Base-by-base conservation (phyloP, 2,329 filamentous ascomycete genomes). In the Cylindrodendrum hubeiense region DNA sequence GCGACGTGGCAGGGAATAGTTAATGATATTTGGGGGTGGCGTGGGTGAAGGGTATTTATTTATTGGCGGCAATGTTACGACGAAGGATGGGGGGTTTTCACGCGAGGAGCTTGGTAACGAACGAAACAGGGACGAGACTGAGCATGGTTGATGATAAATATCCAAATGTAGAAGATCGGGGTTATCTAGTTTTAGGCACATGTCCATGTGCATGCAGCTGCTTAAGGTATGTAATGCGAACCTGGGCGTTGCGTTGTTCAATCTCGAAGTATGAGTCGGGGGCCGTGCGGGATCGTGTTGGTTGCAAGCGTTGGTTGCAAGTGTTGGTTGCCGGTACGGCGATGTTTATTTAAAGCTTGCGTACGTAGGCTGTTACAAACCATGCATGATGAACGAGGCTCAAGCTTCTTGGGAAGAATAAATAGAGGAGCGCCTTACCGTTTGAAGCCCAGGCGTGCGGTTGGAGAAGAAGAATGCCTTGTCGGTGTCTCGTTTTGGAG, bases 81-180 rank as follows among this genome's bases (percentile, higher is more conserved):
- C 17, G 4, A 41, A 17, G 37, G 15, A 41, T 19, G 41, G 22
- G 22, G 19, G n/a, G 8, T 33, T 53, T 52, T 33, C 24, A 33
- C 41, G 52, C n/a, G 49, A 41, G 34, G 43, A 10, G 37, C 49
- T 46, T 60, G 57, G 24, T 49, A 30, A 49, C 46, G 46, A 49
- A 49, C 9, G 46, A 26, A 49, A 49, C 17, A 7, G 46, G 10
- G 49, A 30, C n/a, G 17, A 39, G 49, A 39, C 19, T 54, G 13
- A 49, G 26, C 41, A 49, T 58, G 39, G 41, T 53, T 63, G 47
- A 58, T 54, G 54, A 59, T 41, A 21, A 34, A 58, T 59, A 58
- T 53, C 60, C 22, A 43, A 28, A 12, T 39, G 55, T 41, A 41
- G 46, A 47, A 59, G 33, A 33, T 15, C 21, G 41, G n/a, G 22